Evolutionary conservation across 2,329 filamentous ascomycete genomes (phyloP).

Genomic region (Escovopsis sp.): DNA sequence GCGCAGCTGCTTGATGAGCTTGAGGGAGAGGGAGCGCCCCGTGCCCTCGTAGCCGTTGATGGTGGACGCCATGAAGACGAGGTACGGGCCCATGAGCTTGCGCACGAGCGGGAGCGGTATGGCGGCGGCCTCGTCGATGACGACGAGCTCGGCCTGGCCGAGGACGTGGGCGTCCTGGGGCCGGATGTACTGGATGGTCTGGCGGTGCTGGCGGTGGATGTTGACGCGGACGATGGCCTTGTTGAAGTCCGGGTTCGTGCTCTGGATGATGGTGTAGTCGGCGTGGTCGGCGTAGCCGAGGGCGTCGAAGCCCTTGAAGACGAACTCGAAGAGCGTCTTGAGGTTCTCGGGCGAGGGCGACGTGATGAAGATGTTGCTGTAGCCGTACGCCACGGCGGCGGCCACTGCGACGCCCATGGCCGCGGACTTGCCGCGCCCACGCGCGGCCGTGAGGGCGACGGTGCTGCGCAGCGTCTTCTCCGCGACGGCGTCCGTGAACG

Average conservation of each 20-base stretch:
- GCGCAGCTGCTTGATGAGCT: slow-evolving; percentile 90
- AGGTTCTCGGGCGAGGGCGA: slow-evolving; percentile 95
- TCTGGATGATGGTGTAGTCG: slow-evolving; percentile 96
- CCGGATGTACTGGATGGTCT: slow-evolving; percentile 97
- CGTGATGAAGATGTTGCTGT: slow-evolving; percentile 98
- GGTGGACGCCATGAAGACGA: slow-evolving; percentile 98
- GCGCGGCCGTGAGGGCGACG: slow-evolving; percentile 79
- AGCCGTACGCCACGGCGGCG: slow-evolving; percentile 85
- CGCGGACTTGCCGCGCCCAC: slow-evolving; percentile 93
- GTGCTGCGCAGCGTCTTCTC: slow-evolving; percentile 93
- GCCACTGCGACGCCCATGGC: slow-evolving; percentile 89
- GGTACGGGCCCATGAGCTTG: slow-evolving; percentile 89
- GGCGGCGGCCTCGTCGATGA: slow-evolving; percentile 94
- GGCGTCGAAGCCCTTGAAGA: slow-evolving; percentile 96
- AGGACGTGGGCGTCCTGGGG: slow-evolving; percentile 91
- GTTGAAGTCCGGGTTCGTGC: slow-evolving; percentile 96
- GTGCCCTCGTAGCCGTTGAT: slow-evolving; percentile 99
- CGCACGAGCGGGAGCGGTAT: slow-evolving; percentile 85
- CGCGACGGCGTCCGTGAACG: slow-evolving; percentile 88
- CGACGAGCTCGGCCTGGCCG: slow-evolving; percentile 84
- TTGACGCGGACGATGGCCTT: slow-evolving; percentile 97
- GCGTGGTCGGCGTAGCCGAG: slow-evolving; percentile 87
- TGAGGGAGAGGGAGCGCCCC: slow-evolving; percentile 82
- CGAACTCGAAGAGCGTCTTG: slow-evolving; percentile 95
- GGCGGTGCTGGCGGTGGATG: slow-evolving; percentile 82